These are phyloP conservation scores for Paramyrothecium roridum DNA, from an alignment of 2,329 filamentous ascomycete species.

Conservation along the genomic window DNA sequence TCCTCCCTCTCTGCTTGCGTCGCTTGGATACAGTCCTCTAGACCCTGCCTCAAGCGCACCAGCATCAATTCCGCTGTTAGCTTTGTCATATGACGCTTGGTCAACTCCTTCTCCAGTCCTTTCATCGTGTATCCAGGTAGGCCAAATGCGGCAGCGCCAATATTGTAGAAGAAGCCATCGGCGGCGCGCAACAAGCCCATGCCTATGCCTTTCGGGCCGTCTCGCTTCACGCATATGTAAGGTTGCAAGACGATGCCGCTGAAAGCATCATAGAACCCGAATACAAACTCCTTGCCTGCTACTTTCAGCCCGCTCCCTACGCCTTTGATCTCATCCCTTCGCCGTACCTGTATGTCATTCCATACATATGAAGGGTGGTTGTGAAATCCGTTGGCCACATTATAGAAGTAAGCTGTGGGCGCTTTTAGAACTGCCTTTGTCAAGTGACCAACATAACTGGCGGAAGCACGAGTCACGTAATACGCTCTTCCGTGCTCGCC, in stretches of 20 bases:
- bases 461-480: conserved; percentile 34
- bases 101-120: conserved; percentile 47
- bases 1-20: conserved; percentile 15
- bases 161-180: conserved; percentile 41
- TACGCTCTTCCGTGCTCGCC: conserved; percentile 20
- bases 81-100: conserved; percentile 26
- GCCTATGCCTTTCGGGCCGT: conserved; percentile 57
- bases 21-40: conserved; percentile 20
- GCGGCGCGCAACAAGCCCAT: conserved; percentile 52
- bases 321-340: conserved; percentile 64
- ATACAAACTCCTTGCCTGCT: conserved; percentile 61
- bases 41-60: conserved; percentile 25
- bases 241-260: conserved; percentile 65
- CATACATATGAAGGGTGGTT: conserved; percentile 64
- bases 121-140: conserved; percentile 50
- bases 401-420: conserved; percentile 66
- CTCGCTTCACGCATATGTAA: conserved; percentile 58
- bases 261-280: conserved; percentile 67
- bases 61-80: conserved; percentile 28
- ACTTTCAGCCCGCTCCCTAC: conserved; percentile 56
- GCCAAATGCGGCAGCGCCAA: conserved; percentile 41
- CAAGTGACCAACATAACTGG: conserved; percentile 56
- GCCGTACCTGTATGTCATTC: conserved; percentile 62
- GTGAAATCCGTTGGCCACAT: conserved; percentile 69
- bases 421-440: conserved; percentile 59